Evolutionary conservation across 2,329 filamentous ascomycete species (phyloP).

Genomic region (Byssochlamys sp.): DNA sequence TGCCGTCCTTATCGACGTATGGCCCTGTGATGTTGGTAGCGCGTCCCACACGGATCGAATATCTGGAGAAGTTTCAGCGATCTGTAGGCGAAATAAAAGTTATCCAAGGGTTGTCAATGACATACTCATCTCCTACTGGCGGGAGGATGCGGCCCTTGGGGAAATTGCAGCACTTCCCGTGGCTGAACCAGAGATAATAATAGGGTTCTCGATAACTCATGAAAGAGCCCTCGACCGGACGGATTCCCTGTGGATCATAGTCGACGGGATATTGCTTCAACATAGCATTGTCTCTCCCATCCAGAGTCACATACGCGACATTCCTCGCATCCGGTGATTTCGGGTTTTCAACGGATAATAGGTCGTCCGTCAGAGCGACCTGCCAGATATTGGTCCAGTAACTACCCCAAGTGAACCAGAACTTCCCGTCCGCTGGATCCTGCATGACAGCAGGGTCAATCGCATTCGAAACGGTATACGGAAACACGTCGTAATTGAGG

Average conservation of each 20-base stretch:
- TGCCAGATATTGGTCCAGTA: constrained; percentile 61
- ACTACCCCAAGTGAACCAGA: constrained; percentile 54
- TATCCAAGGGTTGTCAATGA: neutral
- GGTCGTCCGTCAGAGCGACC: constrained; percentile 37
- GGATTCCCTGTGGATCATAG: neutral
- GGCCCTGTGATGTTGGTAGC: constrained; percentile 24
- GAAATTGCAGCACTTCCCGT: constrained; percentile 29
- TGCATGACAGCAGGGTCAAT: constrained; percentile 51
- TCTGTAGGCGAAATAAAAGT: neutral
- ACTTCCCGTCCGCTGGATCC: constrained; percentile 20
- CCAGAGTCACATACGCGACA: constrained; percentile 12
- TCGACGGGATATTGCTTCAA: neutral
- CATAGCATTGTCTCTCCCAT: neutral
- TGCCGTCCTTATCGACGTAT: constrained; percentile 23
- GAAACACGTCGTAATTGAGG: constrained; percentile 13
- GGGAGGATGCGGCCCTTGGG: constrained; percentile 14
- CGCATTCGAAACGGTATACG: constrained; percentile 44
- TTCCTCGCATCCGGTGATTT: constrained; percentile 17
- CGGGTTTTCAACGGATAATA: constrained; percentile 15
- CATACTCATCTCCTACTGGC: constrained; percentile 21
- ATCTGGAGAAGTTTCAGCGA: constrained; percentile 10
- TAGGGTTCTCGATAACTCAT: constrained; percentile 26
- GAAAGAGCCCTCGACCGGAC: constrained; percentile 26
- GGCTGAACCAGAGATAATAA: constrained; percentile 33
- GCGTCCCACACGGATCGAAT: constrained; percentile 28